Percentiles rank a stretch among this genome's conserved stretches.
phyloP scores from a whole-genome alignment of 768 basidiomycete genomes.

The Melanogaster broomeanus region DNA sequence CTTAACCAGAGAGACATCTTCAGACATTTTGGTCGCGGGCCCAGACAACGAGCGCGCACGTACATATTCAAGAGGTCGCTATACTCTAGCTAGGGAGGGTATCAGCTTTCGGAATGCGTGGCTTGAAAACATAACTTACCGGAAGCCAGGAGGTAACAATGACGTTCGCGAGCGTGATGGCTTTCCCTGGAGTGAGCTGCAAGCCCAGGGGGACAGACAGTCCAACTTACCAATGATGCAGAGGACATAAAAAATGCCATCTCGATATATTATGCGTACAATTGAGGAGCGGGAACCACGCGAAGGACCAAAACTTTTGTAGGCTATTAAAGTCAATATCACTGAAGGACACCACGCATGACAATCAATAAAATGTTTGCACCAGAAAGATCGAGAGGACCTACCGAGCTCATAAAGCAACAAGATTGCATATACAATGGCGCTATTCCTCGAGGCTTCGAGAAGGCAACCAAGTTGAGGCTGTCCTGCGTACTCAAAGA shows the following conservation, averaged over 20 bases:
- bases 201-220: too few relatives aligned
- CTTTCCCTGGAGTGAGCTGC: neutral
- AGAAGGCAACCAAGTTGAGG: neutral
- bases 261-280: neutral
- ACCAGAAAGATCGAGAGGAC: neutral
- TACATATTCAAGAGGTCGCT: too few relatives aligned
- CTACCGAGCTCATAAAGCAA: neutral
- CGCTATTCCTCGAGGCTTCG: neutral
- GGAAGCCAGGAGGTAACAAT: too few relatives aligned
- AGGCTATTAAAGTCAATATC: neutral
- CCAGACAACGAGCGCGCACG: too few relatives aligned
- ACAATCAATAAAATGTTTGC: neutral
- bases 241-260: conserved; percentile 1
- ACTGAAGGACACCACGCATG: neutral
- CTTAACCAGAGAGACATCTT: too few relatives aligned
- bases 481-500: neutral
- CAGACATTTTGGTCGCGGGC: too few relatives aligned
- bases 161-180: conserved; percentile 5
- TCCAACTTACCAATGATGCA: conserved; percentile 5
- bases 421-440: neutral
- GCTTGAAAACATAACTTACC: too few relatives aligned
- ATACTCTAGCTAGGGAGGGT: neutral
- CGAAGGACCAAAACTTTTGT: conserved; percentile 1
- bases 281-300: neutral
- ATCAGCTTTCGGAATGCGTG: neutral